Base-by-base conservation (phyloP, 345 rosid species). In the Hirschfeldia incana region DNA sequence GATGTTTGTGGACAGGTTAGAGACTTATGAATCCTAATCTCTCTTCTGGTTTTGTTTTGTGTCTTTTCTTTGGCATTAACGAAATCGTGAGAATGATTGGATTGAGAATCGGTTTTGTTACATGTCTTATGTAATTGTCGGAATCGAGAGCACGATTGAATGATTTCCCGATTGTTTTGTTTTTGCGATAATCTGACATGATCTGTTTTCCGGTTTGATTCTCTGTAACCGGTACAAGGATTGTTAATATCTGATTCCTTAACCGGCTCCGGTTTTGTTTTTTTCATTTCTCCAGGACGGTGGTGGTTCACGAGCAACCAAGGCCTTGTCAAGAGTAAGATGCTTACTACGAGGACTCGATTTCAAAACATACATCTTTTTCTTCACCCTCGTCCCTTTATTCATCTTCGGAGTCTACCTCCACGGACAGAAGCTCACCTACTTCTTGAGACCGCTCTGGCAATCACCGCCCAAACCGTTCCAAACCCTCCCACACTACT, bases 1-100 rank as follows among this genome's bases (percentile, higher is more conserved):
- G 84, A 91, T 32, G 91, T 92, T 79, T 92, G 97, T 73, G 97
- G 94, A 61, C 84, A 91, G 94, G 97, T 92, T 63, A 53, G 70
- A 49, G 15, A 49, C 6, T n/a, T 13, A 6, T n/a, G 57, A 49
- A 1, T 6, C 3, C 4, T 77, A 76, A 57, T 76, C 67, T 29
- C 44, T 78, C 67, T 67, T 26, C 44, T 15, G 1, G 67, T 21
- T 44, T 72, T 72, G 30, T 15, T 26, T 4, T 60, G 0, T 53
- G 2, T 28, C 21, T 15, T n/a, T n/a, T 21, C 17, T 49, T n/a
- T 51, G 58, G 58, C 58, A 51, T 51, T 51, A 51, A 51, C 17
- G 58, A 51, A 42, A 42, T 46, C 15, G 53, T 10, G n/a, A 42
- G 21, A 21, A 21, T 21, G 21, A 21, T 21, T 21, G 21, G 21